phyloP scores from a whole-genome alignment of 192 early-diverging fungal genomes.

The Podochytrium sp. region DNA sequence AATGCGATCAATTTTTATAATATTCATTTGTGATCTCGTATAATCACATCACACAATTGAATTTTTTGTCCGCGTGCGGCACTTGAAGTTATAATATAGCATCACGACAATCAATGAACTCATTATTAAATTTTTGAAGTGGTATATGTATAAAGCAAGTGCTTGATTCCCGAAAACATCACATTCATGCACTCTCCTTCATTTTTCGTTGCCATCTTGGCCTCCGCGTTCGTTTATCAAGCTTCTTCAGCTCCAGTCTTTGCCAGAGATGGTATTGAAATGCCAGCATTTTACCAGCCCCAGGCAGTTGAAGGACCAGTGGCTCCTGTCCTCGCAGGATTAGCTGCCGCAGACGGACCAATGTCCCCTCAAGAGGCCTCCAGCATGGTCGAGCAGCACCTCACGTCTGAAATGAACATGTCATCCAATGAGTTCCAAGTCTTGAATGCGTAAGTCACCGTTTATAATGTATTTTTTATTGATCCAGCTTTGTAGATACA shows the following conservation, averaged over 20 bases:
- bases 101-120: no score
- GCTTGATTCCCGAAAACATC: no score
- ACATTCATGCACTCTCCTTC: background rate
- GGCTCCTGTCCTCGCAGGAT: no score
- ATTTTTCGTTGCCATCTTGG: background rate
- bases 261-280: background rate
- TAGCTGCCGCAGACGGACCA: no score
- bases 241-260: background rate
- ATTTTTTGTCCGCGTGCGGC: no score
- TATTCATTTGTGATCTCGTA: no score
- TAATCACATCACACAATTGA: no score
- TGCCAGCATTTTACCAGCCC: conserved; percentile 10
- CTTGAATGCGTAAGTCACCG: background rate
- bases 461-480: background rate
- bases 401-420: background rate
- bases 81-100: no score
- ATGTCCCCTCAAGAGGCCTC: background rate
- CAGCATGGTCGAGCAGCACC: background rate
- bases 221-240: background rate
- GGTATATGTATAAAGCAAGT: no score
- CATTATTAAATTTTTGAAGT: no score
- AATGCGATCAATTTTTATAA: no score
- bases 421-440: background rate
- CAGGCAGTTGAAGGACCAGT: background rate
- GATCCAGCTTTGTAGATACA: background rate